phyloP scores from a whole-genome alignment of 2,329 filamentous ascomycete genomes.

The Thielaviopsis punctulata region DNA sequence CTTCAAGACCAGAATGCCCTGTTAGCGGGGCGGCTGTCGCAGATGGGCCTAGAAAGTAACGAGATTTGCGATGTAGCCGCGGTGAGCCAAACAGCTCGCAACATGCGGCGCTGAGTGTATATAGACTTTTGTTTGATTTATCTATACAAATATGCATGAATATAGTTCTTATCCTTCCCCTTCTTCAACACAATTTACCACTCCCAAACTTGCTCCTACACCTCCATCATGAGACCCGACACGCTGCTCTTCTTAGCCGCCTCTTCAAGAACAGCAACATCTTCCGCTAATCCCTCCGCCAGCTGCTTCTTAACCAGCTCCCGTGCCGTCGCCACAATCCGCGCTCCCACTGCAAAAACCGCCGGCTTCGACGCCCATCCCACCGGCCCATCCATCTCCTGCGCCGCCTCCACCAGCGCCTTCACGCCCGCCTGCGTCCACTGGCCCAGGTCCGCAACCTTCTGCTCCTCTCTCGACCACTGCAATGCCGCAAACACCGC shows the following conservation, averaged over 20 bases:
- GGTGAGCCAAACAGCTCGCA: neutral
- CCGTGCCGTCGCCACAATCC: constrained; percentile 25
- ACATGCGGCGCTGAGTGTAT: neutral
- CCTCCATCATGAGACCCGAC: constrained; percentile 13
- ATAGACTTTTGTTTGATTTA: too few species aligned
- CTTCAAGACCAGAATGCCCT: constrained; percentile 43
- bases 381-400: constrained; percentile 42
- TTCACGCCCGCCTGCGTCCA: constrained; percentile 37
- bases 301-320: constrained; percentile 18
- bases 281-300: constrained; percentile 12
- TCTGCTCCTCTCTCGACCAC: constrained; percentile 13
- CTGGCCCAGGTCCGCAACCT: constrained; percentile 17
- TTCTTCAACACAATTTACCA: too few species aligned
- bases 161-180: too few species aligned
- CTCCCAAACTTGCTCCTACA: neutral
- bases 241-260: constrained; percentile 7
- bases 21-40: constrained; percentile 37
- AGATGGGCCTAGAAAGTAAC: constrained; percentile 17
- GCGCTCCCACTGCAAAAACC: constrained; percentile 43
- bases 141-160: neutral
- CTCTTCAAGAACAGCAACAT: constrained; percentile 6
- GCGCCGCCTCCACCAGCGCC: constrained; percentile 14
- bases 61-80: constrained; percentile 3
- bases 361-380: constrained; percentile 56
- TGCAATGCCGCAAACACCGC: constrained; percentile 24